These are phyloP conservation scores for Cercospora sesami DNA, from an alignment of 2,329 filamentous ascomycete genomes.

Conservation along the genomic window DNA sequence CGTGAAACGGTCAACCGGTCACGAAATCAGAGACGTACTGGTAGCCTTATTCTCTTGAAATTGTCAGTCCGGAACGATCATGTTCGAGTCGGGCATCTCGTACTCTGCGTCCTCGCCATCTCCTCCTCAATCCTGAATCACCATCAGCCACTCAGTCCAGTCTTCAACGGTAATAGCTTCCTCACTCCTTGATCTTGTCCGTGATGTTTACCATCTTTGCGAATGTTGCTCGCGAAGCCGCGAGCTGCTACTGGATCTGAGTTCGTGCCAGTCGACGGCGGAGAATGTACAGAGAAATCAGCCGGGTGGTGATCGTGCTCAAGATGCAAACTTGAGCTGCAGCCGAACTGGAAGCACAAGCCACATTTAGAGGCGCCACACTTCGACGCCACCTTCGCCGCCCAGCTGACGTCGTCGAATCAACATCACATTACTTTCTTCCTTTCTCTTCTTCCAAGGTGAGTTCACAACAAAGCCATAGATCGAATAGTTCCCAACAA, in stretches of 20 bases:
- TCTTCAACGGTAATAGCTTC: slow-evolving; percentile 11
- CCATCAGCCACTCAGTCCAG: slow-evolving; percentile 15
- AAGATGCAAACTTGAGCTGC: slow-evolving; percentile 7
- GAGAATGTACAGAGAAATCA: background rate
- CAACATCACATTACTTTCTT: background rate
- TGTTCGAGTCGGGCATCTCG: slow-evolving; percentile 37
- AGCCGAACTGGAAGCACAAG: background rate
- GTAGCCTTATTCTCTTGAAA: slow-evolving; percentile 93
- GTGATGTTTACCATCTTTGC: slow-evolving; percentile 94
- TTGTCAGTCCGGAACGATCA: slow-evolving; percentile 38
- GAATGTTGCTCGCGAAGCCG: slow-evolving; percentile 21
- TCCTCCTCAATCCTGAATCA: slow-evolving; percentile 92
- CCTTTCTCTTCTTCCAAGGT: slow-evolving; percentile 2
- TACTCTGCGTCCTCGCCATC: slow-evolving; percentile 99
- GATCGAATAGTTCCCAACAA: background rate
- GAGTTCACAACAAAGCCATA: background rate
- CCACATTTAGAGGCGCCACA: background rate
- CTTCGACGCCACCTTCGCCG: background rate
- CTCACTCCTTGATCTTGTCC: slow-evolving; percentile 99
- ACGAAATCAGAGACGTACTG: slow-evolving; percentile 59
- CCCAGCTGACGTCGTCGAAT: slow-evolving; percentile 8
- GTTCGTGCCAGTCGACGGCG: background rate
- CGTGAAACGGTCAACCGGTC: background rate
- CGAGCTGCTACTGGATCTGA: slow-evolving; percentile 4
- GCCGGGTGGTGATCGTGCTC: background rate